These are phyloP conservation scores for Epichloe typhina DNA, from an alignment of 2,329 filamentous ascomycete species.

Conservation along the genomic window DNA sequence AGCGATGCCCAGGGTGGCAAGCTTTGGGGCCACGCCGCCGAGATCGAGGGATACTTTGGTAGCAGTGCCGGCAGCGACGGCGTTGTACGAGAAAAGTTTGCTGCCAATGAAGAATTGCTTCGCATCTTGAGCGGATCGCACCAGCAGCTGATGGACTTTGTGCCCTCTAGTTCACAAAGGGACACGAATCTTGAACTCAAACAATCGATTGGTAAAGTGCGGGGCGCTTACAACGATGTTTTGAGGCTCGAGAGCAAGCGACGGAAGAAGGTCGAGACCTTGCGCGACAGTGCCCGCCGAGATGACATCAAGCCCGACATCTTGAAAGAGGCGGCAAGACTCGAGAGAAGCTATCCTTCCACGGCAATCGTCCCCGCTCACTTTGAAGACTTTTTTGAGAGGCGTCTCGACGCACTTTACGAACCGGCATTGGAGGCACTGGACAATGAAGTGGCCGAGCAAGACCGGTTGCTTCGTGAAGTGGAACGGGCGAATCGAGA, in stretches of 20 bases:
- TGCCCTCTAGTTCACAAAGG: conserved; percentile 70
- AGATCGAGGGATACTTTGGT: conserved; percentile 80
- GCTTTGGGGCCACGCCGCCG: conserved; percentile 59
- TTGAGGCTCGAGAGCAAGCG: conserved; percentile 70
- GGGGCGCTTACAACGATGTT: conserved; percentile 74
- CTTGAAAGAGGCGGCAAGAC: conserved; percentile 64
- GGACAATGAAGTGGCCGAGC: conserved; percentile 59
- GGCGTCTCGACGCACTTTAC: conserved; percentile 62
- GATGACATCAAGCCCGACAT: conserved; percentile 87
- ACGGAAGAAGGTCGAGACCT: conserved; percentile 62
- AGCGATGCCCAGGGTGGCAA: conserved; percentile 53
- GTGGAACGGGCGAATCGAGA: conserved; percentile 64
- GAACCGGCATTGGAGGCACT: conserved; percentile 63
- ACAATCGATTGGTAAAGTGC: conserved; percentile 61
- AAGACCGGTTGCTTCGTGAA: conserved; percentile 56
- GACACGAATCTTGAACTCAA: conserved; percentile 73
- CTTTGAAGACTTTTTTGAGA: conserved; percentile 84
- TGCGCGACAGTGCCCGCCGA: conserved; percentile 65
- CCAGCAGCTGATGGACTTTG: conserved; percentile 71
- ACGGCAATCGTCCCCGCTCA: conserved; percentile 76
- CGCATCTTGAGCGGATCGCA: conserved; percentile 67
- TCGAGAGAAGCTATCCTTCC: conserved; percentile 77
- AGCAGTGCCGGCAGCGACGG: conserved; percentile 42
- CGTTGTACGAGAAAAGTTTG: conserved; percentile 64
- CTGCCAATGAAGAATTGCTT: conserved; percentile 61